Conservation (phyloP, 805 yeast genomes). For the Candida succiphila region DNA sequence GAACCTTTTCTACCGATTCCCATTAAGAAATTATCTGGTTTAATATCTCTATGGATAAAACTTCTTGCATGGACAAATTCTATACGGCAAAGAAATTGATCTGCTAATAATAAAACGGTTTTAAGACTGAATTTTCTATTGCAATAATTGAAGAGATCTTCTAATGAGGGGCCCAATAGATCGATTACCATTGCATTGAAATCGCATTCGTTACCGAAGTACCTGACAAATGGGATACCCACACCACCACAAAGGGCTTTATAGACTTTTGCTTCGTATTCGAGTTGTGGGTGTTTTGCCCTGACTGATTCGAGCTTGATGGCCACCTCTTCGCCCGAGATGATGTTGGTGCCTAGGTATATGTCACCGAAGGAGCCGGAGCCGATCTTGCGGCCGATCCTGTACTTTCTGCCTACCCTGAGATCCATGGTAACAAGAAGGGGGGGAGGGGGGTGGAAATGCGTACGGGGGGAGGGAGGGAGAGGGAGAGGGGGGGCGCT, state of each 20-base stretch:
- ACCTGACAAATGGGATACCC: slow-evolving; percentile 93
- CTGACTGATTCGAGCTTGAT: slow-evolving; percentile 83
- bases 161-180: slow-evolving; percentile 88
- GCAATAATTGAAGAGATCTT: slow-evolving; percentile 93
- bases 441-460: too few species aligned
- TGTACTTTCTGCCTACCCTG: slow-evolving; percentile 87
- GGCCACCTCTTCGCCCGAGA: slow-evolving; percentile 96
- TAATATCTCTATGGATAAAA: slow-evolving; percentile 77
- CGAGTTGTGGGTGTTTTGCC: slow-evolving; percentile 95
- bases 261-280: slow-evolving; percentile 94
- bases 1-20: slow-evolving; percentile 92
- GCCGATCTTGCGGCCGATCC: slow-evolving; percentile 92
- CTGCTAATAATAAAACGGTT: slow-evolving; percentile 87
- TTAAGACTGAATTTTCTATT: slow-evolving; percentile 87
- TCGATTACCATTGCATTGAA: slow-evolving; percentile 97
- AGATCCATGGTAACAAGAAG: slow-evolving; percentile 38
- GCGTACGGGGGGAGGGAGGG: too few species aligned
- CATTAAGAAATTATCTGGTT: slow-evolving; percentile 79
- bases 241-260: slow-evolving; percentile 93
- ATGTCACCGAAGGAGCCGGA: slow-evolving; percentile 97
- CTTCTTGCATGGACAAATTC: slow-evolving; percentile 95
- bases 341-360: slow-evolving; percentile 84
- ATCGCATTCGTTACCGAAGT: slow-evolving; percentile 96
- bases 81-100: slow-evolving; percentile 87
- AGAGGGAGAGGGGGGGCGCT: too few species aligned